These are phyloP conservation scores for Ganoderma sinense DNA, from an alignment of 1,284 basidiomycete genomes.

Conservation along the genomic window DNA sequence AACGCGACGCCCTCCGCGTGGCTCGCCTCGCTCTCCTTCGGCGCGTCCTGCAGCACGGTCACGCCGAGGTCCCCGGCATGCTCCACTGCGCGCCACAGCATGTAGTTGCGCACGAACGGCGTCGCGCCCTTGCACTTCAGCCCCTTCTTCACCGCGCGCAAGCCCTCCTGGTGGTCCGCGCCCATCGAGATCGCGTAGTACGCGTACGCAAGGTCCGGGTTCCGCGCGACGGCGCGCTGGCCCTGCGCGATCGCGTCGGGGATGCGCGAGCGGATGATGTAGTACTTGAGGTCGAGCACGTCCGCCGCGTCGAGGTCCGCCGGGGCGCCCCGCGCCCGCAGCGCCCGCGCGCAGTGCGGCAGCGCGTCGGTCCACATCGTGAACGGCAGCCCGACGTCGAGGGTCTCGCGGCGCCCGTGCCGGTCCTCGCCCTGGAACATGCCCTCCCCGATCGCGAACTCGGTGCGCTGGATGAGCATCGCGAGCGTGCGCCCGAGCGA, in stretches of 20 bases:
- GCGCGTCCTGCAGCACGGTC: constrained; percentile 51
- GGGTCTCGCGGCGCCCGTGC: constrained; percentile 44
- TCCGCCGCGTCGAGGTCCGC: constrained; percentile 58
- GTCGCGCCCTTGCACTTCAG: constrained; percentile 47
- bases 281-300: constrained; percentile 65
- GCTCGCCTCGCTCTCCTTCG: constrained; percentile 46
- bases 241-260: constrained; percentile 53
- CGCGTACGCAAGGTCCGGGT: constrained; percentile 62
- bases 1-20: constrained; percentile 68
- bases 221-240: constrained; percentile 54
- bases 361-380: constrained; percentile 61
- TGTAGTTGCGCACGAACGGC: constrained; percentile 45
- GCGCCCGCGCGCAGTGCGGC: constrained; percentile 59
- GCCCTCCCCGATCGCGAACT: constrained; percentile 66
- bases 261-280: constrained; percentile 53
- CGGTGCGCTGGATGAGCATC: constrained; percentile 58
- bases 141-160: constrained; percentile 65
- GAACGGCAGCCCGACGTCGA: constrained; percentile 63
- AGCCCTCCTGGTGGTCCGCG: constrained; percentile 38
- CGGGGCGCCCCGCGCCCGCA: constrained; percentile 49
- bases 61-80: constrained; percentile 64
- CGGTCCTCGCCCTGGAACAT: constrained; percentile 54
- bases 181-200: constrained; percentile 61
- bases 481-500: constrained; percentile 57
- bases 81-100: constrained; percentile 65